Evolutionary conservation across 495 filamentous ascomycete species (phyloP), one percentile per base, ranked within the genome.

Genomic region (Trichoderma orchidacearum): DNA sequence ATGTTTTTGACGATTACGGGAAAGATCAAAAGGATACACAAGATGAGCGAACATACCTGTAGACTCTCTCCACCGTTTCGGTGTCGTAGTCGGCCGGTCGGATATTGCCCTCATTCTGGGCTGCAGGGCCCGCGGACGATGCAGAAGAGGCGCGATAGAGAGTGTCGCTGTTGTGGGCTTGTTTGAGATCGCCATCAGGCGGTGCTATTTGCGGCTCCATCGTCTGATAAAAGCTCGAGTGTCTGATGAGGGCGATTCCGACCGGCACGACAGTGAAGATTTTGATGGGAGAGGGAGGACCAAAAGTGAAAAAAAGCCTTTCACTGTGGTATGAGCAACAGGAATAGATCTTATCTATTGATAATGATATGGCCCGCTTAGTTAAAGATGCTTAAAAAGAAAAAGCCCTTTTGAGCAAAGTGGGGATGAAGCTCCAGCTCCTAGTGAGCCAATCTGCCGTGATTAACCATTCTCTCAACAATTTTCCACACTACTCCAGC

Each of bases 41-140:
- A 6, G n/a, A 21, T 35, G 32, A 35, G n/a, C n/a, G 32, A 21
- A 63, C 70, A 61, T 61, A 84, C 81, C 70, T 72, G 70, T 88
- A 88, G 51, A 87, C 77, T 56, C 63, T 66, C 61, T 86, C 84
- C 53, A 87, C 72, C 48, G 73, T 76, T 51, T 75, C 78, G 58
- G 84, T 64, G 54, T 72, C 68, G 23, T 75, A 74, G 17, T 80
- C 77, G 7, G 65, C 60, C 7, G 64, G 58, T 17, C 53, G 54
- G 23, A 55, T 50, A 15, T 31, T 58, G 29, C 29, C 53, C 9
- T 55, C 54, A 59, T 64, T 60, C 27, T 59, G 54, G 32, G 27
- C 59, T 56, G 62, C 63, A 18, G 60, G 51, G 3, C 34, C 45
- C 18, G 31, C 17, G 28, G 53, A 32, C 8, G 53, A 48, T 48